Conservation (phyloP, 176 grass and related monocot genomes). For the Puya raimondii region DNA sequence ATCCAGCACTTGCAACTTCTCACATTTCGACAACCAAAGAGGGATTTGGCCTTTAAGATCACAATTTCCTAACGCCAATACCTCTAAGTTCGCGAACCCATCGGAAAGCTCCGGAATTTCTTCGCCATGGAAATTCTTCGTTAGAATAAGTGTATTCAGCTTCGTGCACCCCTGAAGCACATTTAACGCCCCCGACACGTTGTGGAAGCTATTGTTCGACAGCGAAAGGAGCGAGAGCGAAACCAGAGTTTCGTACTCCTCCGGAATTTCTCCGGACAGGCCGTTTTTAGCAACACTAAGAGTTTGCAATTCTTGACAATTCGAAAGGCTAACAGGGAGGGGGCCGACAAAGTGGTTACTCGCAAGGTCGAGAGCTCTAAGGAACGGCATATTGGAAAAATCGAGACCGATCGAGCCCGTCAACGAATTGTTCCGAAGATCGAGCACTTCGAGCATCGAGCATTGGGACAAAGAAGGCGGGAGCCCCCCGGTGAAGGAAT, state of each 20-base stretch:
- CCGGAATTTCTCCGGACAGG: constrained; percentile 49
- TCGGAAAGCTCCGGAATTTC: constrained; percentile 31
- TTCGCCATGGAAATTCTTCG: constrained; percentile 72
- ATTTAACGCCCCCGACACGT: constrained; percentile 43
- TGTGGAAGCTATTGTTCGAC: constrained; percentile 88
- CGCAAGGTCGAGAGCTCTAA: constrained; percentile 64
- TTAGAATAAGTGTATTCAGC: constrained; percentile 76
- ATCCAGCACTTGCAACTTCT: constrained; percentile 84
- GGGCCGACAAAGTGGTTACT: constrained; percentile 61
- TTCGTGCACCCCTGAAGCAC: constrained; percentile 51
- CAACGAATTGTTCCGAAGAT: constrained; percentile 84
- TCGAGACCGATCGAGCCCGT: constrained; percentile 52
- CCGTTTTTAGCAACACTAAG: constrained; percentile 83
- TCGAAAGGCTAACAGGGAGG: constrained; percentile 46
- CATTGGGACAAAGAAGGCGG: constrained; percentile 49
- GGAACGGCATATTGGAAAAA: constrained; percentile 52
- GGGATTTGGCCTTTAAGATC: constrained; percentile 61
- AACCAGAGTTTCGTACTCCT: constrained; percentile 30
- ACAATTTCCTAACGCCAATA: constrained; percentile 74
- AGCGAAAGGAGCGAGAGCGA: constrained; percentile 66
- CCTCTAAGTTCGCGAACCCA: constrained; percentile 54
- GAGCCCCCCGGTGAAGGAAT: constrained; percentile 41
- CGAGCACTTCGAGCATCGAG: constrained; percentile 39
- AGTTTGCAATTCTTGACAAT: constrained; percentile 50
- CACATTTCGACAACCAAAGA: constrained; percentile 44